These are phyloP conservation scores for Herpetomonas muscarum DNA, from an alignment of 208 protist genomes.

Conservation along the genomic window DNA sequence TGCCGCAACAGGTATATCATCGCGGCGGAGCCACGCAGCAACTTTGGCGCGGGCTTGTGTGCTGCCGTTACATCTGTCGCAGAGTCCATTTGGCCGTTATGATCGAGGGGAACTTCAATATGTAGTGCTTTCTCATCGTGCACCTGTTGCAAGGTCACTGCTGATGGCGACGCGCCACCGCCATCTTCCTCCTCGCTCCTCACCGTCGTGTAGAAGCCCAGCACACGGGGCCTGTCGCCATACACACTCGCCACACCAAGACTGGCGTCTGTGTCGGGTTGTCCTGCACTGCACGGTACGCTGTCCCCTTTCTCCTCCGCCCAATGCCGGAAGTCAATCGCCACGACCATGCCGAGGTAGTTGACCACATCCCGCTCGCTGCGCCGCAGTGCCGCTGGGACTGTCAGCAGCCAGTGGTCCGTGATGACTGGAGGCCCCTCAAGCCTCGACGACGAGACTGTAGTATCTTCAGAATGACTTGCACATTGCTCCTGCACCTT, in stretches of 20 bases:
- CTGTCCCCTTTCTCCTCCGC: conserved; percentile 24
- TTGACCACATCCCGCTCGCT: conserved; percentile 40
- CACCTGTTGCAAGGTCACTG: background rate
- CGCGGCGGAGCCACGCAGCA: conserved; percentile 70
- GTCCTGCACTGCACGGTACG: background rate
- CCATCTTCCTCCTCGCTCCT: background rate
- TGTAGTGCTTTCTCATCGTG: conserved; percentile 1
- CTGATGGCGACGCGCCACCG: background rate
- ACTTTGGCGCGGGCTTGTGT: background rate
- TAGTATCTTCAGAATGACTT: background rate
- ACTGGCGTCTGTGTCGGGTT: too few relatives aligned
- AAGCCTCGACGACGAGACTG: background rate
- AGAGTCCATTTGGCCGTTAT: too few relatives aligned
- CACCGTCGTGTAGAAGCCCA: conserved; percentile 45
- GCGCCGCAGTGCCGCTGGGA: conserved; percentile 34
- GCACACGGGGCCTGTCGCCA: conserved; percentile 31
- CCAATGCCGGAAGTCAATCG: conserved; percentile 87
- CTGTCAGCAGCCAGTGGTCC: conserved; percentile 50
- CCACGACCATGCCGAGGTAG: conserved; percentile 76
- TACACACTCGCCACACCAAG: background rate
- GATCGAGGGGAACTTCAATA: background rate
- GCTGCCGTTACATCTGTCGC: background rate
- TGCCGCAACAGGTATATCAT: conserved; percentile 70
- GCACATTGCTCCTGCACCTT: background rate
- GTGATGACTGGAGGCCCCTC: conserved; percentile 5